Conservation (phyloP, 306 rosid genomes). For the Fragaria vesca region DNA sequence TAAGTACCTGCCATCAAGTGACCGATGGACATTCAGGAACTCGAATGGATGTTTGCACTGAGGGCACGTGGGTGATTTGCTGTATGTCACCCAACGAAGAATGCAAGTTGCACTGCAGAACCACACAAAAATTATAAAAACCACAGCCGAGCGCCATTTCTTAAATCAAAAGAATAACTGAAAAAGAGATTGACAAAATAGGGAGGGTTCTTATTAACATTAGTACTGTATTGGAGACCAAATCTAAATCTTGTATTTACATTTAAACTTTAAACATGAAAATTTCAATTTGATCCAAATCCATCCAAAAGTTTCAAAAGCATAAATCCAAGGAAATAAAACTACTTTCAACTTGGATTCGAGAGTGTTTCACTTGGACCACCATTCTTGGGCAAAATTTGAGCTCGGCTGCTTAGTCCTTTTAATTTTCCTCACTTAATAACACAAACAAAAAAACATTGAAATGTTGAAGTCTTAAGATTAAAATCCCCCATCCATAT, state of each 20-base stretch:
- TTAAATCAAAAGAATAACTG: neutral
- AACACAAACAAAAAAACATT: neutral
- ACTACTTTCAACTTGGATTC: neutral
- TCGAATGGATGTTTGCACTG: conserved; percentile 89
- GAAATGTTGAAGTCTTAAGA: neutral
- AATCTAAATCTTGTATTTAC: neutral
- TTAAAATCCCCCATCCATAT: neutral
- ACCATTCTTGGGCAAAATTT: neutral
- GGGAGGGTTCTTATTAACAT: neutral
- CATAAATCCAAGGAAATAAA: neutral
- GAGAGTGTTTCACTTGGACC: neutral
- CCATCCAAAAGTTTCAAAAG: neutral
- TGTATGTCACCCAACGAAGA: conserved; percentile 86
- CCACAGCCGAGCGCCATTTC: neutral
- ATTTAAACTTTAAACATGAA: neutral
- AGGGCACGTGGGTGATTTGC: conserved; percentile 70
- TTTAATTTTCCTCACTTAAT: neutral
- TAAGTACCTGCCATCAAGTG: conserved; percentile 89
- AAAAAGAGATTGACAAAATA: neutral
- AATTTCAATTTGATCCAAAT: neutral
- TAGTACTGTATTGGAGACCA: neutral
- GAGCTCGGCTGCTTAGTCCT: neutral
- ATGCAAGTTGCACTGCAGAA: conserved; percentile 76
- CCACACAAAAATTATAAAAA: conserved; percentile 8
- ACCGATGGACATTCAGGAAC: conserved; percentile 79